A percentile compares a stretch with the other conserved stretches of the same genome.
phyloP scores from a whole-genome alignment of 345 rosid species.

The Populus alba region DNA sequence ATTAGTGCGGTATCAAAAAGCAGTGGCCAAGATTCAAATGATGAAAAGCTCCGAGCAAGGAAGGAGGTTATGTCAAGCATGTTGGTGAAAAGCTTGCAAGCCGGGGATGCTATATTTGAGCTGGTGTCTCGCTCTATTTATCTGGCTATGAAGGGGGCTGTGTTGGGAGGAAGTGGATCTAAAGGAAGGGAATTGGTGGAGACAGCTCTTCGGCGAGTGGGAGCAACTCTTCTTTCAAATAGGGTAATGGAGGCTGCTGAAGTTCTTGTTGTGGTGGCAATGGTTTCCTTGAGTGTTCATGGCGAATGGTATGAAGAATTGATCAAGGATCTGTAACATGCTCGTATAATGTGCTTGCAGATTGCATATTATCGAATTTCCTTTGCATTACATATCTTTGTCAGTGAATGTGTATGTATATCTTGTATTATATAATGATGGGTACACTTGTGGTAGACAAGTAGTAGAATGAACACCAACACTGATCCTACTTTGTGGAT shows the following conservation, averaged over 20 bases:
- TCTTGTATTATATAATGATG: neutral
- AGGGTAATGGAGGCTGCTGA: conserved; percentile 8
- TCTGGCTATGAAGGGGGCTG: conserved; percentile 3
- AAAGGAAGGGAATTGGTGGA: conserved; percentile 10
- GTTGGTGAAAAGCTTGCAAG: conserved; percentile 11
- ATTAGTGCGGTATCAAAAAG: neutral
- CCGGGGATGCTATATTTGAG: conserved; percentile 2
- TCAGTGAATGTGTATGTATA: neutral
- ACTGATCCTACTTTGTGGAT: neutral
- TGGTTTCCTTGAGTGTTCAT: conserved; percentile 6
- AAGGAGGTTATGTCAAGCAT: conserved; percentile 8
- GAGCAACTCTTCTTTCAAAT: conserved; percentile 5
- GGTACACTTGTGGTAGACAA: neutral
- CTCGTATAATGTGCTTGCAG: neutral
- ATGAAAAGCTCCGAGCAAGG: conserved; percentile 10
- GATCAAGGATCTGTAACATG: neutral
- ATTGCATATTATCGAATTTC: too few species aligned
- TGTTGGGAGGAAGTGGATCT: conserved; percentile 12
- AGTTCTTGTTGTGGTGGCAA: conserved; percentile 10
- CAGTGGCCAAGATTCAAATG: neutral
- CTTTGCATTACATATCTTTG: too few species aligned
- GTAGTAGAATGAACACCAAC: neutral
- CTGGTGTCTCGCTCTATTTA: neutral
- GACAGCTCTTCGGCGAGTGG: neutral
- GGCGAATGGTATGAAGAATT: conserved; percentile 10